Percentiles rank a stretch among this genome's conserved stretches.
Evolutionary conservation across 345 rosid species (phyloP).

Genomic region (Salix suchowensis): DNA sequence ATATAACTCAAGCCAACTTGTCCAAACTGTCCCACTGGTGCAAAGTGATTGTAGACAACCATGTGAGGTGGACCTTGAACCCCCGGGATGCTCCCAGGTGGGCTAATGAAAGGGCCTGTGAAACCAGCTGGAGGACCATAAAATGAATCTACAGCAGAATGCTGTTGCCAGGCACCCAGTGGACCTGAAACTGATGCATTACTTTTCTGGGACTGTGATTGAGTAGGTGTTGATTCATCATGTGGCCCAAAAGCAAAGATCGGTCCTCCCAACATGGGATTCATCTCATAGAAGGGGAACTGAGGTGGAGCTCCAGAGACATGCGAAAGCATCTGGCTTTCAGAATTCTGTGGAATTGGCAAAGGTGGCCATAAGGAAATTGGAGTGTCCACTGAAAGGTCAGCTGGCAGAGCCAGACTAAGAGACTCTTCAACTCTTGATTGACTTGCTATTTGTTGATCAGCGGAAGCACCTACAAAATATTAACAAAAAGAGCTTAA

Average conservation of each 20-base stretch:
- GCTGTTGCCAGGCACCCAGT: constrained; percentile 77
- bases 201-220: constrained; percentile 72
- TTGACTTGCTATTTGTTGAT: constrained; percentile 47
- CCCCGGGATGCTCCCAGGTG: constrained; percentile 84
- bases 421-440: constrained; percentile 81
- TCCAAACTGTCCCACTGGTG: constrained; percentile 96
- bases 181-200: constrained; percentile 55
- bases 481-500: neutral
- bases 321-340: constrained; percentile 76
- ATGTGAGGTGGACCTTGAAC: constrained; percentile 93
- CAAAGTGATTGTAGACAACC: constrained; percentile 96
- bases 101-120: constrained; percentile 78
- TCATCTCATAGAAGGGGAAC: constrained; percentile 90
- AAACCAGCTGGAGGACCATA: constrained; percentile 85
- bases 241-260: constrained; percentile 89
- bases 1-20: constrained; percentile 90
- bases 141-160: constrained; percentile 86
- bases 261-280: constrained; percentile 81
- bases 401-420: constrained; percentile 88
- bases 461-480: constrained; percentile 48
- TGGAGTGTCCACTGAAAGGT: constrained; percentile 91
- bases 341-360: constrained; percentile 66
- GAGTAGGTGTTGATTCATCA: constrained; percentile 62
- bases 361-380: constrained; percentile 79
- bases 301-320: constrained; percentile 77